Percentiles rank a stretch among this genome's conserved stretches.
phyloP scores from a whole-genome alignment of 192 early-diverging fungal species.

The Coemansia erecta region DNA sequence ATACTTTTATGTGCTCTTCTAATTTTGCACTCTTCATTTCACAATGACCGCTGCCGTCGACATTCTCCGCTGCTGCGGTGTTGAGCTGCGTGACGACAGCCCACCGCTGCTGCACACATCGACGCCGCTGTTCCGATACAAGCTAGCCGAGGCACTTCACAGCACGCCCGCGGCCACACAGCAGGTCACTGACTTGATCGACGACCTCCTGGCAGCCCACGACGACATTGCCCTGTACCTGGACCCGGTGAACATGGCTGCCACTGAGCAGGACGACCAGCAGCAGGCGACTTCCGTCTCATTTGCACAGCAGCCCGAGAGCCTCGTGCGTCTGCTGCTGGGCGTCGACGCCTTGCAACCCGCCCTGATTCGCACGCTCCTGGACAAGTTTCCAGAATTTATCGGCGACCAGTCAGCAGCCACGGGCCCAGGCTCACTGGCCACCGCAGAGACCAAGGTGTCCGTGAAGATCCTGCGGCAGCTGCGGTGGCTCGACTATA shows the following conservation, averaged over 20 bases:
- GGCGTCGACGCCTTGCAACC: slow-evolving; percentile 62
- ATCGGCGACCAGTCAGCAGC: slow-evolving; percentile 49
- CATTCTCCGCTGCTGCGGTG: slow-evolving; percentile 22
- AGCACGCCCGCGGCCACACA: background rate
- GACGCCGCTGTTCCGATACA: slow-evolving; percentile 29
- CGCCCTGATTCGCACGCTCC: slow-evolving; percentile 49
- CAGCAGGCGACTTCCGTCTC: background rate
- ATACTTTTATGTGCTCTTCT: too few relatives aligned
- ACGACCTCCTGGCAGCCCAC: slow-evolving; percentile 29
- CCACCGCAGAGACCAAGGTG: slow-evolving; percentile 52
- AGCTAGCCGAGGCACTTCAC: slow-evolving; percentile 18
- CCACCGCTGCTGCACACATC: slow-evolving; percentile 27
- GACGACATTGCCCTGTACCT: slow-evolving; percentile 26
- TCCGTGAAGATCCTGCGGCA: slow-evolving; percentile 68
- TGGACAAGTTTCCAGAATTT: slow-evolving; percentile 65
- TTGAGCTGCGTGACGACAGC: slow-evolving; percentile 9
- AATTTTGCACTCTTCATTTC: background rate
- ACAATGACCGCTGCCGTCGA: slow-evolving; percentile 7
- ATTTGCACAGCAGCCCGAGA: slow-evolving; percentile 42
- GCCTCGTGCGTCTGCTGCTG: slow-evolving; percentile 60
- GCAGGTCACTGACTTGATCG: slow-evolving; percentile 20
- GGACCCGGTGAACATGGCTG: slow-evolving; percentile 14
- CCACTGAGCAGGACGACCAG: background rate
- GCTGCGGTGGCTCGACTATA: slow-evolving; percentile 72
- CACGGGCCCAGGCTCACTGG: too few relatives aligned